Percentiles rank a stretch among this genome's conserved stretches.
These are phyloP conservation scores for Rosa lucieae DNA, from an alignment of 306 rosid species.

Conservation along the genomic window DNA sequence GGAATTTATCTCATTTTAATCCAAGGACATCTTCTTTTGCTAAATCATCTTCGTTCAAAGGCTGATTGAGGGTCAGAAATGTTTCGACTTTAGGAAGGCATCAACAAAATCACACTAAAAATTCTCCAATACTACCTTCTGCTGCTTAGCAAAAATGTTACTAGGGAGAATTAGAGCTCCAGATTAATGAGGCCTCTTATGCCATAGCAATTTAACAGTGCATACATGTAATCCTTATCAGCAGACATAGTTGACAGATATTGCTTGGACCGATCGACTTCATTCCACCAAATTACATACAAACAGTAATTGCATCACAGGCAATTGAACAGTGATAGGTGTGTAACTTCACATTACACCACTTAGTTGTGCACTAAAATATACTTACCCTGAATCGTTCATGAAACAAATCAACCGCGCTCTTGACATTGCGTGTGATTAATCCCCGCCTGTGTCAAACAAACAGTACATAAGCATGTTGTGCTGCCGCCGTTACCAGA, in stretches of 20 bases:
- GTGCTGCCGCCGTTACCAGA: not conserved
- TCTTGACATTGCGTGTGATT: conserved; percentile 75
- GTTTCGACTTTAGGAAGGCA: not conserved
- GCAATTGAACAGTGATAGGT: not conserved
- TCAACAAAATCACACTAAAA: not conserved
- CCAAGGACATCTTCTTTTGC: not conserved
- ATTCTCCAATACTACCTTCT: not conserved
- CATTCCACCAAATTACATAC: not conserved
- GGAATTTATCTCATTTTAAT: not conserved
- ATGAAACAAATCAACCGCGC: conserved; percentile 80
- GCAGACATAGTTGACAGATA: not conserved
- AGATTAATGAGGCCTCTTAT: not conserved
- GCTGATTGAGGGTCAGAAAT: not conserved
- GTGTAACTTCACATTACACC: not conserved
- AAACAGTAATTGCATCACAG: not conserved
- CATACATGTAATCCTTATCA: not conserved
- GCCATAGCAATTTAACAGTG: not conserved
- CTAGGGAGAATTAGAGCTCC: not conserved
- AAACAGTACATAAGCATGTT: not conserved
- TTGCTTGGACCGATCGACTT: not conserved
- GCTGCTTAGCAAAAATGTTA: not conserved
- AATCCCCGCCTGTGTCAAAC: conserved; percentile 67
- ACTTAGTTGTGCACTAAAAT: conserved; percentile 7
- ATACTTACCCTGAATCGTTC: conserved; percentile 76
- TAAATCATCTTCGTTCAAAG: not conserved